Conservation (phyloP, 768 basidiomycete genomes). For the Tubosaeta sp. region DNA sequence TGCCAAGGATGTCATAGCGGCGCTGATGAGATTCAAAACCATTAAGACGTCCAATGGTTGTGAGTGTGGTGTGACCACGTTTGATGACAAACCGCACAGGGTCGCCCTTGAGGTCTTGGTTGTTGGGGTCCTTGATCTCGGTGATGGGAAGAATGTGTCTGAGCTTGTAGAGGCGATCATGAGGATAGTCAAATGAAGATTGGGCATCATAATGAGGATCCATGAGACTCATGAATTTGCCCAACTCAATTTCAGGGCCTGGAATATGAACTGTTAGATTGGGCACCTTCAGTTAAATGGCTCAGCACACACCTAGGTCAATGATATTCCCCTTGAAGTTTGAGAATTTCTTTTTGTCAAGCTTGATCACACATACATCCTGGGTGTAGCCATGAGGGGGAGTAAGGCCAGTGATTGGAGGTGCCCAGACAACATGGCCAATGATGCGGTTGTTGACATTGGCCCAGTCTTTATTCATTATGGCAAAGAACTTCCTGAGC, state of each 20-base stretch:
- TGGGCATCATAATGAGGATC: background rate
- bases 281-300: background rate
- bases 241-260: background rate
- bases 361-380: slow-evolving; percentile 38
- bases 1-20: background rate
- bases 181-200: background rate
- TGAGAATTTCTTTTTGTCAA: slow-evolving; percentile 35
- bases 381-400: slow-evolving; percentile 32
- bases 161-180: background rate
- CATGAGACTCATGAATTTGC: background rate
- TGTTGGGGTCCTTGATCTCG: slow-evolving; percentile 19
- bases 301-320: slow-evolving; percentile 33
- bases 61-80: slow-evolving; percentile 4
- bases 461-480: background rate
- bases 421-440: background rate
- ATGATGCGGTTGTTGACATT: background rate
- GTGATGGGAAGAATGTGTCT: slow-evolving; percentile 9
- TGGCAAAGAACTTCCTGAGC: background rate
- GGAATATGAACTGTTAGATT: background rate
- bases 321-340: slow-evolving; percentile 34
- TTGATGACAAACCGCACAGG: slow-evolving; percentile 13
- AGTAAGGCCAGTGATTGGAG: background rate
- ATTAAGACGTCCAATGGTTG: slow-evolving; percentile 4
- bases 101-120: slow-evolving; percentile 20
- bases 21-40: slow-evolving; percentile 10